Percentiles rank a stretch among this genome's conserved stretches.
Conservation (phyloP, 2,329 filamentous ascomycete species). For the Ophiognomonia clavigignenti-juglandacearum region DNA sequence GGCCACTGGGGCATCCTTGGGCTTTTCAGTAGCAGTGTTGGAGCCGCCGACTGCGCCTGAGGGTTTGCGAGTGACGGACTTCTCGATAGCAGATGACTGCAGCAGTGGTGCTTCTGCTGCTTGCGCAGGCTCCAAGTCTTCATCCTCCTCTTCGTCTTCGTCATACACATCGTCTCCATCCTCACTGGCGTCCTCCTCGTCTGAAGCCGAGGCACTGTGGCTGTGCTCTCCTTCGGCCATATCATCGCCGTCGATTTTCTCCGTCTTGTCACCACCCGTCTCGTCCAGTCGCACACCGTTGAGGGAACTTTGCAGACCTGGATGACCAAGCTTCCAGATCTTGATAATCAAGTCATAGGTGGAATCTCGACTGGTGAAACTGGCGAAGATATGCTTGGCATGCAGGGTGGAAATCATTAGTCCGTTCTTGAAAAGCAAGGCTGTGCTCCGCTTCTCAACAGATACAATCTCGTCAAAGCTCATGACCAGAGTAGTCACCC, state of each 20-base stretch:
- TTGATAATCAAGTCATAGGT: constrained; percentile 97
- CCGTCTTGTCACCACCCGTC: constrained; percentile 83
- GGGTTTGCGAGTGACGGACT: constrained; percentile 63
- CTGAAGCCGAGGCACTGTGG: constrained; percentile 50
- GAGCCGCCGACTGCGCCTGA: constrained; percentile 53
- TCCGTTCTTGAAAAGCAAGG: constrained; percentile 92
- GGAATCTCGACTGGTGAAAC: constrained; percentile 87
- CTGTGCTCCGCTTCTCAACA: constrained; percentile 94
- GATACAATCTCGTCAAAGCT: constrained; percentile 97
- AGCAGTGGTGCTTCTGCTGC: constrained; percentile 35
- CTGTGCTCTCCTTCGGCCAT: constrained; percentile 37
- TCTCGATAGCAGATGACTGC: constrained; percentile 53
- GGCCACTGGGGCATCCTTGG: constrained; percentile 40
- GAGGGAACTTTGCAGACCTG: constrained; percentile 81
- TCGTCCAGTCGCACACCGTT: constrained; percentile 83
- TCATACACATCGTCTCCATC: constrained; percentile 76
- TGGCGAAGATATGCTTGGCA: constrained; percentile 92
- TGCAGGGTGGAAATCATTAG: constrained; percentile 95
- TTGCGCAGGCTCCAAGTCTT: constrained; percentile 57
- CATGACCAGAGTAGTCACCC: constrained; percentile 96
- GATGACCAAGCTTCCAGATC: constrained; percentile 97
- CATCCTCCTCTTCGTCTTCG: constrained; percentile 71
- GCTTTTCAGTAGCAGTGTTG: constrained; percentile 42
- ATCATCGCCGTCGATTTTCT: constrained; percentile 62
- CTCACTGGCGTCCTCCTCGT: constrained; percentile 54